These are phyloP conservation scores for Clarkia xantiana DNA, from an alignment of 345 rosid genomes.

Conservation along the genomic window DNA sequence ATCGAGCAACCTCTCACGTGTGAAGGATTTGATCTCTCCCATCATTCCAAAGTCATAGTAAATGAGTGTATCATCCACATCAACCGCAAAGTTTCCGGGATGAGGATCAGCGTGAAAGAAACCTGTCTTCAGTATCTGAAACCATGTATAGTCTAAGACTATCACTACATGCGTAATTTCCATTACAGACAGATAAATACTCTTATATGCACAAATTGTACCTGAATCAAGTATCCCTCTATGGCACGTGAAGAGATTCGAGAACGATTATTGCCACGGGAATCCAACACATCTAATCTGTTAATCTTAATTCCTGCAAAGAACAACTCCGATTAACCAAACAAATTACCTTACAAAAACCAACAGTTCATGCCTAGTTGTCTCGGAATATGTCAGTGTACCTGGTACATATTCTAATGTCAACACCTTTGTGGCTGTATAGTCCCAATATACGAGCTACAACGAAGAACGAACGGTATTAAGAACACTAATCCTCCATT, in stretches of 20 bases:
- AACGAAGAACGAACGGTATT: conserved; percentile 5
- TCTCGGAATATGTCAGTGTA: conserved; percentile 18
- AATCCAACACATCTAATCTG: conserved; percentile 37
- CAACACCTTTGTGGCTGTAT: conserved; percentile 79
- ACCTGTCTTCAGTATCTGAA: conserved; percentile 79
- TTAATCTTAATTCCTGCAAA: conserved; percentile 75
- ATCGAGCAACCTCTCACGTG: conserved; percentile 70
- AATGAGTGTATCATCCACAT: conserved; percentile 65
- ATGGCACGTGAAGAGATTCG: conserved; percentile 73
- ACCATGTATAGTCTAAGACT: no score
- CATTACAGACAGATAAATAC: no score
- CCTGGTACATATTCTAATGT: conserved; percentile 98
- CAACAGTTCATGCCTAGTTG: not conserved
- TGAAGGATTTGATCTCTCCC: conserved; percentile 92
- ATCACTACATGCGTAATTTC: no score
- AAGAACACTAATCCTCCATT: no score
- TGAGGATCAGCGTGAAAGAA: conserved; percentile 99
- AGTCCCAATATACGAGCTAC: conserved; percentile 89
- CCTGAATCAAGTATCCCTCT: conserved; percentile 95
- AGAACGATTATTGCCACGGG: conserved; percentile 50
- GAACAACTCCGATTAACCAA: not conserved
- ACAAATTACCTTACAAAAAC: not conserved
- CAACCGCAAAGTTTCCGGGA: conserved; percentile 93
- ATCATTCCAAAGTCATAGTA: conserved; percentile 98
- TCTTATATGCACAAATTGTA: conserved; percentile 1